phyloP scores from a whole-genome alignment of 768 basidiomycete species.

The Chalciporus pseudorubinellus region DNA sequence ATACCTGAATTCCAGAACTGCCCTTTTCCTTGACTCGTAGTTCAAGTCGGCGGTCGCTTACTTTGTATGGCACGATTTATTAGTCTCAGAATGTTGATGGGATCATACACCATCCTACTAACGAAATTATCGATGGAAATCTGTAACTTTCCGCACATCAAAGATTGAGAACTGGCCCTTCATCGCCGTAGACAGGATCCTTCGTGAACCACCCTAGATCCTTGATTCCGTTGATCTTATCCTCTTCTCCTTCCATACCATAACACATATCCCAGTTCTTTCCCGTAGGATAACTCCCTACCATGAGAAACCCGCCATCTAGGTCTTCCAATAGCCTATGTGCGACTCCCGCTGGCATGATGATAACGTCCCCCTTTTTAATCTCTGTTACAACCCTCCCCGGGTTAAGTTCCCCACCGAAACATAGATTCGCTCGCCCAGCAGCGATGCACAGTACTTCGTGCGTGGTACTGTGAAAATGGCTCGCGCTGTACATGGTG shows the following conservation, averaged over 20 bases:
- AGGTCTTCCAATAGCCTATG: constrained; percentile 36
- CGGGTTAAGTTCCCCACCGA: constrained; percentile 39
- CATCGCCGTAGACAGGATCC: constrained; percentile 41
- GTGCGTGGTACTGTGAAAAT: constrained; percentile 45
- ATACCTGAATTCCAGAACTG: too few relatives aligned
- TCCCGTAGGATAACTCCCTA: constrained; percentile 39
- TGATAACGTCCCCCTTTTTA: constrained; percentile 38
- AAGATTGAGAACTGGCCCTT: constrained; percentile 34
- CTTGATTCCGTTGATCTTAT: constrained; percentile 19
- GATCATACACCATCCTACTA: neutral
- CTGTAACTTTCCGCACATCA: neutral
- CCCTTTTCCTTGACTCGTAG: too few relatives aligned
- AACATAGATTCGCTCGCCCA: constrained; percentile 38
- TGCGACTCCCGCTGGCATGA: constrained; percentile 42
- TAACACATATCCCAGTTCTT: constrained; percentile 36
- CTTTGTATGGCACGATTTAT: too few relatives aligned
- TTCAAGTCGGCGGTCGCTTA: too few relatives aligned
- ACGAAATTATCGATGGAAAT: neutral
- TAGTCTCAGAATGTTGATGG: too few relatives aligned
- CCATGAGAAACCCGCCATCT: constrained; percentile 35
- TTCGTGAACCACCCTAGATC: constrained; percentile 36
- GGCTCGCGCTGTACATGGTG: constrained; percentile 40
- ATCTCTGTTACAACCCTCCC: constrained; percentile 31
- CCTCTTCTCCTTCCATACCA: neutral
- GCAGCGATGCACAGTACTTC: constrained; percentile 37